A percentile compares a stretch with the other conserved stretches of the same genome.
Evolutionary conservation across 2,329 filamentous ascomycete genomes (phyloP).

Genomic region (Pestalotiopsis sp.): DNA sequence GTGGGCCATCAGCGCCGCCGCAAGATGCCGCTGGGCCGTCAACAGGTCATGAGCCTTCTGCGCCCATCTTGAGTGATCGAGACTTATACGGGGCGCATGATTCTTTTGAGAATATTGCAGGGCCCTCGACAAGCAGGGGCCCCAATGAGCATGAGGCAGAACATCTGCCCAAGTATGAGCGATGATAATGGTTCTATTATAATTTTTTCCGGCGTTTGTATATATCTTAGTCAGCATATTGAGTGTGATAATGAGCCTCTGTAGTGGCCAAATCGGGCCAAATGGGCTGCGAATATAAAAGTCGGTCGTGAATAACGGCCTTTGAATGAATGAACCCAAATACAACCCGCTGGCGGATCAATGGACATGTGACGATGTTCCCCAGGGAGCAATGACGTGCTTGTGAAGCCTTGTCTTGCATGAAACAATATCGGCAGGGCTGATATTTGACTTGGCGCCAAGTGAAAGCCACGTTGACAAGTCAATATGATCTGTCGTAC

Average conservation of each 20-base stretch:
- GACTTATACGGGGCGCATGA: constrained; percentile 23
- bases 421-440: neutral
- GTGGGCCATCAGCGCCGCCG: constrained; percentile 21
- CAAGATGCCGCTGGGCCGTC: constrained; percentile 21
- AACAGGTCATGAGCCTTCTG: constrained; percentile 26
- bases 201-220: neutral
- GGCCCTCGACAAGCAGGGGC: constrained; percentile 36
- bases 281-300: neutral
- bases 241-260: neutral
- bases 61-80: constrained; percentile 28
- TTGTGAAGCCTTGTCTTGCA: neutral
- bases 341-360: neutral
- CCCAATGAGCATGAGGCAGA: constrained; percentile 21
- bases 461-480: neutral
- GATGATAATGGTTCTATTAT: constrained; percentile 21
- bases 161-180: constrained; percentile 35
- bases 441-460: constrained; percentile 2
- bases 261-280: neutral
- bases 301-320: neutral
- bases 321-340: neutral
- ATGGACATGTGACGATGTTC: neutral
- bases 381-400: neutral
- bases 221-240: neutral
- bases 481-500: neutral
- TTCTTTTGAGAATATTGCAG: constrained; percentile 50